Evolutionary conservation across 768 basidiomycete species (phyloP), one percentile per base, ranked within the genome.

Genomic region (Heimioporus sp.): DNA sequence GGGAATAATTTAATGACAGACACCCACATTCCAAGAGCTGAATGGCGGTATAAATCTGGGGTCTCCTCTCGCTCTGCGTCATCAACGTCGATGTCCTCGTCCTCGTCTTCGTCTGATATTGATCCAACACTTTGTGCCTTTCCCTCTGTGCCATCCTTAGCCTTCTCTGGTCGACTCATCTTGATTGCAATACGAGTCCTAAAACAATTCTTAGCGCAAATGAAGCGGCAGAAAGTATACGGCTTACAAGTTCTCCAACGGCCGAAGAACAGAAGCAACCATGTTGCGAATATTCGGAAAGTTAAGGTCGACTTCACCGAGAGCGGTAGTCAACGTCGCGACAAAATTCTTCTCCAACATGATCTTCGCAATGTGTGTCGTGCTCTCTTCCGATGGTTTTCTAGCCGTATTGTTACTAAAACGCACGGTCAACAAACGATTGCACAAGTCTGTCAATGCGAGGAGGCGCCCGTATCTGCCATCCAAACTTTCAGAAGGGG

Each of bases 271-370:
- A 0, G 90, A 85, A 15, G 87, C 85, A n/a, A 98, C 87, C 30
- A 98, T 75, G 36, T 80, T 80, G 45, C 90, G 85, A 55, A 97
- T 83, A 60, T 93, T 86, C 2, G 97, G 97, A 70, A 92, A 98
- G 65, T 97, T 97, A 36, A 98, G 80, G 64, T 99, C 97, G 38
- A 96, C 84, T 48, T 99, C 97, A 5, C 90, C 85, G 16, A 98
- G 77, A 11, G 93, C 87, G 39, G 77, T 87, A 0, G 97, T 98
- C 34, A 99, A 74, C 1, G 87, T 85, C 5, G 88, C 80, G 15
- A 98, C 97, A 57, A 92, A 95, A 64, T 91, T 91, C 75, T 98
- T 98, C 77, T 99, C 97, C 46, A 99, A 72, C 97, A 99, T 99
- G 56, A 95, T 81, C 73, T 98, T 98, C 19, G 96, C 93, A 47